phyloP scores from a whole-genome alignment of 768 basidiomycete species.

The Kwoniella sp. region DNA sequence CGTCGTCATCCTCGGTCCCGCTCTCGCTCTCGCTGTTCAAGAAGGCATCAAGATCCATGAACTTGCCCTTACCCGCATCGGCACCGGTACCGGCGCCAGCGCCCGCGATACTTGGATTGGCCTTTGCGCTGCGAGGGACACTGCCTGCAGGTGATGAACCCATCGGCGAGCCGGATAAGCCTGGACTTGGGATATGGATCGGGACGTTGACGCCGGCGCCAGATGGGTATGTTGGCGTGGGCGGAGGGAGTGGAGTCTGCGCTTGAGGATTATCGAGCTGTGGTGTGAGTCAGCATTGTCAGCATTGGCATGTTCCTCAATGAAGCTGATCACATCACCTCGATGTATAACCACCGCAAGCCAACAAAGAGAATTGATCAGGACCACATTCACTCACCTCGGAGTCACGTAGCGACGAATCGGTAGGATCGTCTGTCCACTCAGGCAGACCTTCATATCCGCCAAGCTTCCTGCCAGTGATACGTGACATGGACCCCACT shows the following conservation, averaged over 20 bases:
- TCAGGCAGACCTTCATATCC: slow-evolving; percentile 69
- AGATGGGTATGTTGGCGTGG: slow-evolving; percentile 3
- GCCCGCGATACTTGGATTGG: background rate
- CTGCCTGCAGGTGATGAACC: slow-evolving; percentile 19
- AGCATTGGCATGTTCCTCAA: background rate
- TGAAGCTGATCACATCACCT: no score
- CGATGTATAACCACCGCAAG: background rate
- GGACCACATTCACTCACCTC: slow-evolving; percentile 47
- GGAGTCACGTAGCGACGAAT: slow-evolving; percentile 70
- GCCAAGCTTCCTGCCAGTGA: slow-evolving; percentile 64
- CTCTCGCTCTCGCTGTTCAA: slow-evolving; percentile 41
- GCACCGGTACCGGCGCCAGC: slow-evolving; percentile 23
- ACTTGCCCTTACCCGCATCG: slow-evolving; percentile 36
- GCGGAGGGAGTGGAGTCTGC: slow-evolving; percentile 2
- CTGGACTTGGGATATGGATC: slow-evolving; percentile 8
- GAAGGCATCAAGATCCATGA: slow-evolving; percentile 53
- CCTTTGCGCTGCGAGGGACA: slow-evolving; percentile 6
- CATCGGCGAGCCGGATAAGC: slow-evolving; percentile 6
- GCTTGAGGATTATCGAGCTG: slow-evolving; percentile 18
- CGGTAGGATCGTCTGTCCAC: slow-evolving; percentile 86
- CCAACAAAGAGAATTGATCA: background rate
- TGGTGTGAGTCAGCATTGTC: background rate
- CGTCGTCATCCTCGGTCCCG: slow-evolving; percentile 36
- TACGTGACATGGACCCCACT: slow-evolving; percentile 69
- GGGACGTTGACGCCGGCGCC: slow-evolving; percentile 3